Evolutionary conservation across 495 filamentous ascomycete species (phyloP), one percentile per base, ranked within the genome.

Genomic region (Chaetomidium leptoderma): DNA sequence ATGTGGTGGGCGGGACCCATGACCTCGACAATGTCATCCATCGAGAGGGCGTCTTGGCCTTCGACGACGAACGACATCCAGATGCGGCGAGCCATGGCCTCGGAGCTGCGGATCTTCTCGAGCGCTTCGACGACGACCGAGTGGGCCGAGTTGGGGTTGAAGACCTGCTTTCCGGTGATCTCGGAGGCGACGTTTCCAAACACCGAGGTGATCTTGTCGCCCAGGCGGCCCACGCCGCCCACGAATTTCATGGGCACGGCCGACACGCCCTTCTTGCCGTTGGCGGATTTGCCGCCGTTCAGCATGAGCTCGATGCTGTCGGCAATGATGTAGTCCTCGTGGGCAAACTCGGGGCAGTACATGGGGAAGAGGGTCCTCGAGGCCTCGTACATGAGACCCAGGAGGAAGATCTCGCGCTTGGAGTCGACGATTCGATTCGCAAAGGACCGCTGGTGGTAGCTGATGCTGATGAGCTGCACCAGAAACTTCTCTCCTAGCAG

Each of bases 41-140:
- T 69, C 59, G 79, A 91, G 27, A 98, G 76, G 7, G 87, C 74
- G 39, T 95, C 87, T 40, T 85, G 84, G 44, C 89, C 92, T 70
- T 97, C 92, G 16, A 91, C 83, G 11, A 97, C 93, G 67, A 97
- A 97, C 2, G 91, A 96, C 90, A 96, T 96, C 93, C 93, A 98
- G 57, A 98, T 84, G 68, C 93, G 86, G 60, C 83, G 86, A 6
- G 91, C 93, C 58, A 98, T 74, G 26, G 92, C 93, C 72, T 96
- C 92, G 4, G 91, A 87, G 23, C 87, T 88, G 37, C 79, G 76
- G 39, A 83, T 84, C 63, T 88, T 91, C 67, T 95, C 92, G 52
- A 98, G 78, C 3, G 92, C 93, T 62, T 95, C 83, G 10, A 95
- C 77, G 4, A 97, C 90, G 46, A 96, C 82, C 2, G 90, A 91